Evolutionary conservation across 306 rosid genomes (phyloP).

Genomic region (Casuarina equisetifolia): DNA sequence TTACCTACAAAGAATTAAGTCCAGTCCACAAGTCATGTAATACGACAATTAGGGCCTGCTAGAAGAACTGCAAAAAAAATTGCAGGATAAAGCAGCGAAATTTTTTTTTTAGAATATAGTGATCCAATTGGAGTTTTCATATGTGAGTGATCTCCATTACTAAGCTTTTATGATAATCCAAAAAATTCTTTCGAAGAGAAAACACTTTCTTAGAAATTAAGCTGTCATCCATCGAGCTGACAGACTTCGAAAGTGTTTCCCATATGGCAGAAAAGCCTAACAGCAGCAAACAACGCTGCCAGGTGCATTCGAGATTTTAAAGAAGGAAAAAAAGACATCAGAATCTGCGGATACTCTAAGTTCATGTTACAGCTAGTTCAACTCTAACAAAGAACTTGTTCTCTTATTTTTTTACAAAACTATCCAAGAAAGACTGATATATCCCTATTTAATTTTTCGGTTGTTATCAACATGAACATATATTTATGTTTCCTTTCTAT

Average conservation of each 20-base stretch:
- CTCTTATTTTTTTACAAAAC: constrained; percentile 45
- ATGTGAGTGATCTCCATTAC: no score
- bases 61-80: no score
- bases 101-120: no score
- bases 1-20: background rate
- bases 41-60: no score
- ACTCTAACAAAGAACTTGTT: constrained; percentile 20
- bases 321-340: background rate
- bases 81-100: no score
- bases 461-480: constrained; percentile 22
- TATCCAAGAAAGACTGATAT: constrained; percentile 13
- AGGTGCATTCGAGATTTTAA: background rate
- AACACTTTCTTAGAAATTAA: background rate
- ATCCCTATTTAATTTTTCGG: constrained; percentile 16
- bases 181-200: no score
- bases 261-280: background rate
- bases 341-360: background rate
- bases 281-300: background rate
- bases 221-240: background rate
- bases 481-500: constrained; percentile 24
- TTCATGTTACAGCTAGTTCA: background rate
- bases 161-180: no score
- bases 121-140: no score
- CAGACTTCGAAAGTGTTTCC: background rate
- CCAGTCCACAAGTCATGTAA: no score